A percentile compares a stretch with the other conserved stretches of the same genome.
phyloP scores from a whole-genome alignment of 2,329 filamentous ascomycete genomes.

The Fusarium verticillioides region DNA sequence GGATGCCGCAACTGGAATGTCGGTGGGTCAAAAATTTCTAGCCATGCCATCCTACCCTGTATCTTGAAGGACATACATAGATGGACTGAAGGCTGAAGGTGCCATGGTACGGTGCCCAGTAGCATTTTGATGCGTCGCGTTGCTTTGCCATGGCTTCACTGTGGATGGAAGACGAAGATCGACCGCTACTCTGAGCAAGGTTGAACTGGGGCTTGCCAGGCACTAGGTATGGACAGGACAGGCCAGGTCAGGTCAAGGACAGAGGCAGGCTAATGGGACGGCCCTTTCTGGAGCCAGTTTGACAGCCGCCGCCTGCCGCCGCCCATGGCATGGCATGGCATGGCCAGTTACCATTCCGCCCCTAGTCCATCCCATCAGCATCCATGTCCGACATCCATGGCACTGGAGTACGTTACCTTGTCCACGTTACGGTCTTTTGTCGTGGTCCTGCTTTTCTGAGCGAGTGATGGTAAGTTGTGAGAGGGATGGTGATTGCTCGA shows the following conservation, averaged over 20 bases:
- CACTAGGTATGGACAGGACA: slow-evolving; percentile 16
- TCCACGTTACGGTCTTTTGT: slow-evolving; percentile 11
- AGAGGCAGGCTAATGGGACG: slow-evolving; percentile 46
- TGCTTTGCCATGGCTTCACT: slow-evolving; percentile 29
- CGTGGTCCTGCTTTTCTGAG: slow-evolving; percentile 18
- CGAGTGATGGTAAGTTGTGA: slow-evolving; percentile 15
- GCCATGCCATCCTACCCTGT: slow-evolving; percentile 31
- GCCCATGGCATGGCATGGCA: slow-evolving; percentile 11
- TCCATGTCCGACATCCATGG: slow-evolving; percentile 34
- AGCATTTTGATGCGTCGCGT: slow-evolving; percentile 15
- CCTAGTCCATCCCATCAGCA: slow-evolving; percentile 33
- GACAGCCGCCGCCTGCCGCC: slow-evolving; percentile 45
- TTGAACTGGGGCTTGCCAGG: slow-evolving; percentile 35
- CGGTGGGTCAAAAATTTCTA: slow-evolving; percentile 35
- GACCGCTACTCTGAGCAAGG: slow-evolving; percentile 38
- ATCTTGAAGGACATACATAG: slow-evolving; percentile 19
- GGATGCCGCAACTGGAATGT: slow-evolving; percentile 47
- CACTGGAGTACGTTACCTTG: slow-evolving; percentile 25
- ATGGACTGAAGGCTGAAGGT: not conserved
- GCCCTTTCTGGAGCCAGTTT: slow-evolving; percentile 45
- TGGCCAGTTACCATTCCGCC: slow-evolving; percentile 41
- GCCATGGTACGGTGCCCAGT: not conserved
- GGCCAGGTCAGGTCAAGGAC: not conserved
- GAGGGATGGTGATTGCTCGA: slow-evolving; percentile 13
- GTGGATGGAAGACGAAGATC: slow-evolving; percentile 28